These are phyloP conservation scores for Crotalaria pallida DNA, from an alignment of 306 rosid genomes.

Conservation along the genomic window DNA sequence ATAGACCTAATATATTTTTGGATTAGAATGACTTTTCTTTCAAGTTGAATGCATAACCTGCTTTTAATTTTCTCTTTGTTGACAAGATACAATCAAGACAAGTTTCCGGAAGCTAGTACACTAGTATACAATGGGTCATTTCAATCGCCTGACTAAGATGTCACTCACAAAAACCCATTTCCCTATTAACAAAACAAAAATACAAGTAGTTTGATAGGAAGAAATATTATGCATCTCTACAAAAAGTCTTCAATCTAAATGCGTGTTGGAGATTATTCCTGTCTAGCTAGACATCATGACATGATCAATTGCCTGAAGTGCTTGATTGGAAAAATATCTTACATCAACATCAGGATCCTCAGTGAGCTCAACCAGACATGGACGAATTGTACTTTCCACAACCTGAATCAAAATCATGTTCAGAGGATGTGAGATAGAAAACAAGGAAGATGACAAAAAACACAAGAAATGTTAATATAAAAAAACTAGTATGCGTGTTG, in stretches of 20 bases:
- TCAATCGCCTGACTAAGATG: background rate
- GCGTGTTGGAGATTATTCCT: slow-evolving; percentile 9
- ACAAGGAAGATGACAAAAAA: background rate
- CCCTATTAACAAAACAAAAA: background rate
- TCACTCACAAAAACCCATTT: background rate
- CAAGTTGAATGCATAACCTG: background rate
- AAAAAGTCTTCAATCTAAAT: background rate
- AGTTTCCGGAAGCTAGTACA: background rate
- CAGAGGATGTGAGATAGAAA: background rate
- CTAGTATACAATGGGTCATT: background rate
- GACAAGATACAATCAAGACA: background rate
- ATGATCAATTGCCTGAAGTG: slow-evolving; percentile 61
- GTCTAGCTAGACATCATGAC: slow-evolving; percentile 71
- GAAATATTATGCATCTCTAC: slow-evolving; percentile 6
- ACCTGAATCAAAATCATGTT: slow-evolving; percentile 31
- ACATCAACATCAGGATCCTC: slow-evolving; percentile 90
- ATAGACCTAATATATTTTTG: too few relatives aligned
- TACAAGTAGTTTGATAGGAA: background rate
- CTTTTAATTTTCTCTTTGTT: background rate
- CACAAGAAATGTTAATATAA: background rate
- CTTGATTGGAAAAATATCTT: slow-evolving; percentile 65
- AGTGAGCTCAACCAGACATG: slow-evolving; percentile 63
- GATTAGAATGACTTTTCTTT: background rate
- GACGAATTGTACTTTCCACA: slow-evolving; percentile 69
- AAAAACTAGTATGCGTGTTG: background rate